Base-by-base conservation (phyloP, 2,329 filamentous ascomycete genomes). In the Acephala macrosclerotiorum region DNA sequence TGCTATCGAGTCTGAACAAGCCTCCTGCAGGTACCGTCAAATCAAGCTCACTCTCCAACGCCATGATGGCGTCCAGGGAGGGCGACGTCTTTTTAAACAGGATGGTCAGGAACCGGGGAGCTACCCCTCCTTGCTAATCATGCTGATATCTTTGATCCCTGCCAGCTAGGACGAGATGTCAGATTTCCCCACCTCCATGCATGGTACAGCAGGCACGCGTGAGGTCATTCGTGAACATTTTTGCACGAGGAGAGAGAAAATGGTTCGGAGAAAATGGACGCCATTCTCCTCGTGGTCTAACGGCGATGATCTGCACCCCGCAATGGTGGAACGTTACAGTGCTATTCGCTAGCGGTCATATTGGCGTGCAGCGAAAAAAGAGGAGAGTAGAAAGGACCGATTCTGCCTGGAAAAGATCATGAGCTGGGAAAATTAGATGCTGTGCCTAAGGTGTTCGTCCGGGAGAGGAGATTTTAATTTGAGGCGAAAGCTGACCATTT, bases 281-380 rank as follows among this genome's bases (percentile, higher is more conserved):
- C 55, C 55, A 57, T 36, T 12, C 35, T 40, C 29, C 55, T 57
- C 55, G 55, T 57, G 55, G 29, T 35, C 35, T 22, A 35, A 57
- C n/a, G 14, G 20, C 29, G 55, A 57, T 57, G 55, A 57, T 57
- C 55, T 57, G 29, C 25, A 36, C 55, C 55, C 55, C 55, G 55
- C 55, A 40, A 57, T 26, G 20, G 55, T 57, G 55, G 35, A 57
- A 57, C 55, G 55, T 57, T 57, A 57, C 55, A 35, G 18, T 40
- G 35, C 29, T 18, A 36, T 57, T 57, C 55, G 55, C 55, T 5
- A 57, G 49, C 25, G 25, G 25, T 18, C 49, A 53, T 29, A 16
- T 29, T 53, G 49, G 18, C 25, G 18, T 53, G 22, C 49, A 29
- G 49, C 22, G 49, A 53, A 53, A 22, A 25, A 53, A 33, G 49